phyloP scores from a whole-genome alignment of 768 basidiomycete species.

The Naematelia aurantialba region DNA sequence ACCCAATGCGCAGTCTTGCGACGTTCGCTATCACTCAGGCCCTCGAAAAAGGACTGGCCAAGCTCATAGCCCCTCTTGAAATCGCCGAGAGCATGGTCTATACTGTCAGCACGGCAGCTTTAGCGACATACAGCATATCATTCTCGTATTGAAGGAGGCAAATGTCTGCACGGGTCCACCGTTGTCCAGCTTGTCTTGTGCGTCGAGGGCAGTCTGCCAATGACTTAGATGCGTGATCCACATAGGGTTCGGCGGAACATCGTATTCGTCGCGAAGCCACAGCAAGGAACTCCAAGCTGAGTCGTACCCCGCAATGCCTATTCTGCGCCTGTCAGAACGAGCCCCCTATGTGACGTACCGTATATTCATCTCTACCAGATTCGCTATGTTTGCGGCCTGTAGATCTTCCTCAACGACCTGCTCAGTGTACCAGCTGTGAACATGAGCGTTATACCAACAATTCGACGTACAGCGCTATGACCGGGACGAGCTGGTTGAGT shows the following conservation, averaged over 20 bases:
- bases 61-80: conserved; percentile 39
- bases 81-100: conserved; percentile 44
- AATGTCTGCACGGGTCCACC: conserved; percentile 20
- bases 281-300: conserved; percentile 40
- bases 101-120: neutral
- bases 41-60: conserved; percentile 36
- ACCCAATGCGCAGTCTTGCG: conserved; percentile 45
- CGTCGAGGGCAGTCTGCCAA: conserved; percentile 32
- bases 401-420: conserved; percentile 26
- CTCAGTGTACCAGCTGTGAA: conserved; percentile 34
- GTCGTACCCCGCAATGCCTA: conserved; percentile 27
- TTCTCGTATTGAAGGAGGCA: conserved; percentile 36
- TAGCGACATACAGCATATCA: conserved; percentile 40
- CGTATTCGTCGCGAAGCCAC: conserved; percentile 37
- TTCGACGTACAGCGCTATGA: conserved; percentile 25
- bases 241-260: conserved; percentile 30
- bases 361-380: conserved; percentile 37
- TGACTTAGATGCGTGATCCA: conserved; percentile 43
- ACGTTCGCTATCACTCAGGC: conserved; percentile 38
- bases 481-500: conserved; percentile 28
- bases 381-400: conserved; percentile 25
- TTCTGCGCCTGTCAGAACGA: conserved; percentile 9
- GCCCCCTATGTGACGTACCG: conserved; percentile 1
- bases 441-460: neutral
- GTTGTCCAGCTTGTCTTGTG: conserved; percentile 31